Conservation (phyloP, 2,329 filamentous ascomycete species). For the Fusarium succisae region DNA sequence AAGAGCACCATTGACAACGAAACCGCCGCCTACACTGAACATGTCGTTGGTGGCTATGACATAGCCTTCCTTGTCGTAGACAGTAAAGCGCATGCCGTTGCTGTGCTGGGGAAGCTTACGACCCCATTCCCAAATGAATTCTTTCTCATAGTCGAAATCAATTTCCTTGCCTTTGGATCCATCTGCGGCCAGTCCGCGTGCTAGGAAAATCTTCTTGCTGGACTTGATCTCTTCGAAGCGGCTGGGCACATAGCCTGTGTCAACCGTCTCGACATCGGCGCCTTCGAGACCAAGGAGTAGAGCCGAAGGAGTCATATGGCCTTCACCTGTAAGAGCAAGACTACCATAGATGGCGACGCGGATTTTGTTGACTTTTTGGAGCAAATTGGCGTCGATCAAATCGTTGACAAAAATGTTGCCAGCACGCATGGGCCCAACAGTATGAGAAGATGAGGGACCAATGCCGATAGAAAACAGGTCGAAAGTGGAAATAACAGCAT, state of each 20-base stretch:
- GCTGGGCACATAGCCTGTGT: constrained; percentile 57
- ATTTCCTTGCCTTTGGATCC: constrained; percentile 54
- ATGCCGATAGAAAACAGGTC: constrained; percentile 63
- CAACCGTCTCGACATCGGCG: constrained; percentile 59
- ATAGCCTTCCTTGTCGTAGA: constrained; percentile 57
- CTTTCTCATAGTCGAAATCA: constrained; percentile 58
- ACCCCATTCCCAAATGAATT: constrained; percentile 63
- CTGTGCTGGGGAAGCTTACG: constrained; percentile 61
- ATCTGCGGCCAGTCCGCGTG: constrained; percentile 51
- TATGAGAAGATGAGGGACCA: constrained; percentile 61
- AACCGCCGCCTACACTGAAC: constrained; percentile 62
- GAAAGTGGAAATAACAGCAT: constrained; percentile 62
- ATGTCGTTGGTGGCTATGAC: constrained; percentile 60
- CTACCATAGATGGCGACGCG: constrained; percentile 60
- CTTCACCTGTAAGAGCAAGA: constrained; percentile 60
- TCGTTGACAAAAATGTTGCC: constrained; percentile 62
- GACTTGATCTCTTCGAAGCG: constrained; percentile 59
- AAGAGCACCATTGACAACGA: constrained; percentile 61
- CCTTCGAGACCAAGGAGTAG: constrained; percentile 60
- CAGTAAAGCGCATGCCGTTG: constrained; percentile 63
- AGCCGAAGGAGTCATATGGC: constrained; percentile 62
- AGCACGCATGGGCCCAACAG: constrained; percentile 61
- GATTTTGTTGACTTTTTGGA: constrained; percentile 58
- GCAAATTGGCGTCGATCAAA: constrained; percentile 55
- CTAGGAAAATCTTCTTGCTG: constrained; percentile 55